Evolutionary conservation across 2,329 filamentous ascomycete species (phyloP), one percentile per base, ranked within the genome.

Genomic region (Monosporascus sp.): DNA sequence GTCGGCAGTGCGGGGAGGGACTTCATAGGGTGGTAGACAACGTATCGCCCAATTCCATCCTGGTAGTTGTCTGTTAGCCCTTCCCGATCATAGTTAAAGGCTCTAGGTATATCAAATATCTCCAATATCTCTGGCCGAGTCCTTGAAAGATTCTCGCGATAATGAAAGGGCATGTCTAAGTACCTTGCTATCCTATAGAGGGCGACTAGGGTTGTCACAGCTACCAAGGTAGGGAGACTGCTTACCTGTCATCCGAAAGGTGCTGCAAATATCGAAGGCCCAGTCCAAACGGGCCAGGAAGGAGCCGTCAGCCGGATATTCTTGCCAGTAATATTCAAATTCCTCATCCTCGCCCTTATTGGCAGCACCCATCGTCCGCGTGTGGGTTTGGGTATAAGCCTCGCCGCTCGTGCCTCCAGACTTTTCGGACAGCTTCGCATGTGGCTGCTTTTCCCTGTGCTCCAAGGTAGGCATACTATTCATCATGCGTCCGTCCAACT

Each of bases 21-120:
- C 73, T 18, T 73, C 67, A 22, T 69, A 64, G 2, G 80, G 75
- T 2, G 73, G 72, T 1, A 73, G 62, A 44, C 74, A 73, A 1
- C 76, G 64, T 43, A 82, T 77, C 31, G 76, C 74, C 71, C 74
- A 80, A 57, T 78, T 83, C 83, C 83, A 86, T 47, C 80, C 80
- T 80, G 45, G 15, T 22, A 27, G n/a, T 38, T 14, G 47, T 36
- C 52, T n/a, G 50, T 14, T 43, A 48, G 31, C 7, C 15, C 17
- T 27, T 14, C 8, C 4, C 18, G 14, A 22, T 36, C 18, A 4
- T 9, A 0, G 11, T 14, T 43, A 24, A 3, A 31, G 37, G 37
- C 14, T 48, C 35, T 25, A 53, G 36, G 5, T 35, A 35, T 27
- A 18, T 22, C 25, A 14, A 20, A 5, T 20, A 31, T 18, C 37